phyloP scores from a whole-genome alignment of 768 basidiomycete species.

The Rhizopogon vesiculosus region DNA sequence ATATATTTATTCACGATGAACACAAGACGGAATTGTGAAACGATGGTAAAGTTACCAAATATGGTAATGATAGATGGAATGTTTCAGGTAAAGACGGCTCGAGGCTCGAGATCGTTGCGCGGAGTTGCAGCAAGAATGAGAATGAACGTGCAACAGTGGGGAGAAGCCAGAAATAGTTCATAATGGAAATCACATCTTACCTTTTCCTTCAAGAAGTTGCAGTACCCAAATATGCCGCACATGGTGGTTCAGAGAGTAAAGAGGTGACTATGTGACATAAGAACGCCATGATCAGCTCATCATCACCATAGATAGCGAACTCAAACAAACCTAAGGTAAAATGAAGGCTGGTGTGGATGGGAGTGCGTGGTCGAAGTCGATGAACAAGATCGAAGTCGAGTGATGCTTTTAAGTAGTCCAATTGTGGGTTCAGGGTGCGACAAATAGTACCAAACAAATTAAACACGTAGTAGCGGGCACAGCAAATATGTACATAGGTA shows the following conservation, averaged over 20 bases:
- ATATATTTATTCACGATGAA: conserved; percentile 2
- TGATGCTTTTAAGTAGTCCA: conserved; percentile 24
- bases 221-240: conserved; percentile 98
- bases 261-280: conserved; percentile 1
- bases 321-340: conserved; percentile 7
- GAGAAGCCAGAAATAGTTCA: neutral
- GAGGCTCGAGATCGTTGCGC: neutral
- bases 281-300: conserved; percentile 1
- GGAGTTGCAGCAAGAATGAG: neutral
- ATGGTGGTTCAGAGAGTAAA: conserved; percentile 32
- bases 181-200: conserved; percentile 38
- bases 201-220: conserved; percentile 93
- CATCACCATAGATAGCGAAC: neutral
- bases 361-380: conserved; percentile 7
- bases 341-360: neutral
- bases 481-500: neutral
- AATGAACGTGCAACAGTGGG: neutral
- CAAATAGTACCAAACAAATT: conserved; percentile 26
- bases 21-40: neutral
- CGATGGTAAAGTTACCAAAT: conserved; percentile 13
- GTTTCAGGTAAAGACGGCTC: neutral
- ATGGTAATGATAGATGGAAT: conserved; percentile 6
- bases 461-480: neutral
- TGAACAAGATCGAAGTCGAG: conserved; percentile 6
- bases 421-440: conserved; percentile 25